phyloP scores from a whole-genome alignment of 257 asterid genomes.

The Gardenia jasminoides region DNA sequence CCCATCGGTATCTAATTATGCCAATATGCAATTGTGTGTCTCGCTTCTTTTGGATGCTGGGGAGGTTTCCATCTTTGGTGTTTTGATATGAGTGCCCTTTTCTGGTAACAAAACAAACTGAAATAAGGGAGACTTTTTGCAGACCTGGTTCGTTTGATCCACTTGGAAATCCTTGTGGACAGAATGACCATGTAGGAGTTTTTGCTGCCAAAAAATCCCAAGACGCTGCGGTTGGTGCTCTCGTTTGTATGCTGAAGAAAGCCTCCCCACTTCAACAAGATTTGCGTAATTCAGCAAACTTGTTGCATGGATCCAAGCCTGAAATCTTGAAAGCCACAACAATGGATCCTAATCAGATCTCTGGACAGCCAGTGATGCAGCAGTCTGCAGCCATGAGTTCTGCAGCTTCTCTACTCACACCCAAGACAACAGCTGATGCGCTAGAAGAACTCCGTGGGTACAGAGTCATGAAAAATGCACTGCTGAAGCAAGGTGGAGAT shows the following conservation, averaged over 20 bases:
- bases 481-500: conserved; percentile 44
- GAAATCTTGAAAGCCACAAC: conserved; percentile 13
- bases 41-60: neutral
- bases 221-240: conserved; percentile 72
- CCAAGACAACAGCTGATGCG: conserved; percentile 68
- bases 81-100: neutral
- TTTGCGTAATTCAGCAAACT: conserved; percentile 23
- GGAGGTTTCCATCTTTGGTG: neutral
- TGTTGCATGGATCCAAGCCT: conserved; percentile 32
- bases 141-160: conserved; percentile 55
- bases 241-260: conserved; percentile 63
- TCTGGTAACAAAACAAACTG: conserved; percentile 15
- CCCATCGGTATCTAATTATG: neutral
- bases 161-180: conserved; percentile 26
- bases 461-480: conserved; percentile 41
- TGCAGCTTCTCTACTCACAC: conserved; percentile 38
- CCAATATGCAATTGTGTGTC: neutral
- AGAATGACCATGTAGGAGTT: conserved; percentile 36
- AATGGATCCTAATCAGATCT: conserved; percentile 20
- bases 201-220: conserved; percentile 42
- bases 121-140: conserved; percentile 18
- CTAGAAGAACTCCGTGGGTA: conserved; percentile 67
- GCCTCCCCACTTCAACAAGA: conserved; percentile 71
- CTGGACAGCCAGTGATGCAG: conserved; percentile 20
- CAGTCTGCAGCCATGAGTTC: conserved; percentile 28